Conservation (phyloP, 345 rosid genomes). For the Ricinus communis region DNA sequence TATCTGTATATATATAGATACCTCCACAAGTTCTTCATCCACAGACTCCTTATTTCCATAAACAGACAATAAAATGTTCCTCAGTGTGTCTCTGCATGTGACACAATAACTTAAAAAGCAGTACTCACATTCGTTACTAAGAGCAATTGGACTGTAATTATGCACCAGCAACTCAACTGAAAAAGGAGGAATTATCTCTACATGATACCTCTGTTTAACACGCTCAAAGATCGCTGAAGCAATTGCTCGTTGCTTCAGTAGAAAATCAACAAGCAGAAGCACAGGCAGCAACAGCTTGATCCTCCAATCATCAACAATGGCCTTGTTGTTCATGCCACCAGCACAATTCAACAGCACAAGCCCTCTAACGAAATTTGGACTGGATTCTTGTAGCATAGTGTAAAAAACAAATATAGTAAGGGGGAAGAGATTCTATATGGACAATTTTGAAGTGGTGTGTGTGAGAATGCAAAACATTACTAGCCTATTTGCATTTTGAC, state of each 20-base stretch:
- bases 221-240: constrained; percentile 74
- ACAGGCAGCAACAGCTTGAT: constrained; percentile 73
- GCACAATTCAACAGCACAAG: constrained; percentile 84
- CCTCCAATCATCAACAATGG: constrained; percentile 94
- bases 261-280: constrained; percentile 73
- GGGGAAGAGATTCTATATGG: background rate
- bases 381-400: constrained; percentile 39
- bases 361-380: constrained; percentile 54
- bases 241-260: constrained; percentile 61
- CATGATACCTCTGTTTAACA: constrained; percentile 61
- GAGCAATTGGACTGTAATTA: no score
- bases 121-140: no score
- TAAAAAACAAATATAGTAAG: background rate
- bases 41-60: constrained; percentile 78
- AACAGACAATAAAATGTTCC: constrained; percentile 57
- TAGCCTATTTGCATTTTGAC: no score
- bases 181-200: no score
- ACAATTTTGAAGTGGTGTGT: no score
- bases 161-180: no score
- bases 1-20: no score
- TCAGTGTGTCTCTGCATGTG: constrained; percentile 63
- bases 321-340: constrained; percentile 98
- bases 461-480: no score
- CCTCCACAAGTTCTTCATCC: constrained; percentile 83
- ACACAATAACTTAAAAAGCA: background rate